Conservation (phyloP, 306 rosid species). For the Betula pendula region DNA sequence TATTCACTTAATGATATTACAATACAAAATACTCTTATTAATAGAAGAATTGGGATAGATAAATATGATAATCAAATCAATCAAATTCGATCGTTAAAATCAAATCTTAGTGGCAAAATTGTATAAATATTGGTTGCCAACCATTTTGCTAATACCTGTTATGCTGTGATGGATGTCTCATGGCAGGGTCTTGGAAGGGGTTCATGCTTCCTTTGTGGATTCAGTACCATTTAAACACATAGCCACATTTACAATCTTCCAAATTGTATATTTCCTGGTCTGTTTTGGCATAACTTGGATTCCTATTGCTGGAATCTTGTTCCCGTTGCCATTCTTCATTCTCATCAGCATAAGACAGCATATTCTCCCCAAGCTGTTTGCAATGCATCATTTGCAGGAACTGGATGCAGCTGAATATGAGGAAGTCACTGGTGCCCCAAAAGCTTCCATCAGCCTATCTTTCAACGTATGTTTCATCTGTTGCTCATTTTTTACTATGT, state of each 20-base stretch:
- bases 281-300: slow-evolving; percentile 86
- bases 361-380: slow-evolving; percentile 67
- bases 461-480: slow-evolving; percentile 37
- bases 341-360: slow-evolving; percentile 65
- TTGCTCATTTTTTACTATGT: neutral
- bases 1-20: too few species aligned
- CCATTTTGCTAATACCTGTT: neutral
- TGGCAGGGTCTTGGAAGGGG: slow-evolving; percentile 70
- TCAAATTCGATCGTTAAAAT: too few species aligned
- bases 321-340: slow-evolving; percentile 79
- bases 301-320: slow-evolving; percentile 83
- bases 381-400: slow-evolving; percentile 54
- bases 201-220: slow-evolving; percentile 80
- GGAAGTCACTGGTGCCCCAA: slow-evolving; percentile 55
- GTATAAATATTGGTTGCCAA: neutral
- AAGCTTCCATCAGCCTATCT: slow-evolving; percentile 38
- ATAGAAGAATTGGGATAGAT: too few species aligned
- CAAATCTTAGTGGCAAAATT: neutral
- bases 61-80: too few species aligned
- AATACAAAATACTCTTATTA: too few species aligned
- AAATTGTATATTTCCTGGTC: slow-evolving; percentile 59
- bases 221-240: slow-evolving; percentile 62
- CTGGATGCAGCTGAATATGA: slow-evolving; percentile 85
- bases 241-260: slow-evolving; percentile 65
- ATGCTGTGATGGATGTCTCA: neutral